Evolutionary conservation across 176 grass and related monocot genomes (phyloP).

Genomic region (Oryza brachyantha): DNA sequence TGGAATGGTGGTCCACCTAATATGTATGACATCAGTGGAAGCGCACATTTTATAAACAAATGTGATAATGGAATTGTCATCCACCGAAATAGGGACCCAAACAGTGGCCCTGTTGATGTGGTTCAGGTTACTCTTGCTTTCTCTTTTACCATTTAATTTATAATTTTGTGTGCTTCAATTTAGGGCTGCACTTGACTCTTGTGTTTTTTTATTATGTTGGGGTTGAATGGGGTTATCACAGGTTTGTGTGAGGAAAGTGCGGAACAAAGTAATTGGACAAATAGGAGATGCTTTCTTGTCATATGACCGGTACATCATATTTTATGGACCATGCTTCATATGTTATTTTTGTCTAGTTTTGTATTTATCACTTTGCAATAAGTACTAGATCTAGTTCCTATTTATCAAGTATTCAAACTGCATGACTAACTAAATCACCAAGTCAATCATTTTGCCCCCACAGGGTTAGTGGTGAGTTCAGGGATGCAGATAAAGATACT

Average conservation of each 20-base stretch:
- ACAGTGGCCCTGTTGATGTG: conserved; percentile 61
- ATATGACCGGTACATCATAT: conserved; percentile 67
- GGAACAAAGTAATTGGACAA: conserved; percentile 86
- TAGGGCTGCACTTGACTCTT: neutral
- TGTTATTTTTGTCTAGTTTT: neutral
- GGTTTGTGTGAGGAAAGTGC: conserved; percentile 92
- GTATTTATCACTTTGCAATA: neutral
- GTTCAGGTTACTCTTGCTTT: conserved; percentile 60
- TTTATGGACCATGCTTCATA: neutral
- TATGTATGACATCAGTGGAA: conserved; percentile 98
- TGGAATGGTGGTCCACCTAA: conserved; percentile 78
- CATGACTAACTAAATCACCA: neutral
- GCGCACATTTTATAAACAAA: conserved; percentile 99
- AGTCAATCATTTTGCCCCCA: neutral
- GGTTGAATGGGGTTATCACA: conserved; percentile 19
- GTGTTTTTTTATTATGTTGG: neutral
- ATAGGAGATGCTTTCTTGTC: conserved; percentile 83
- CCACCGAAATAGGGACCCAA: conserved; percentile 72
- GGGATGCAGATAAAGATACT: conserved; percentile 33
- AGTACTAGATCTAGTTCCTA: neutral
- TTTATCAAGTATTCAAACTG: neutral
- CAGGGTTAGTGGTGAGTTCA: conserved; percentile 74
- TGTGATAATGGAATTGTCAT: conserved; percentile 98
- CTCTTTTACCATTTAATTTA: neutral
- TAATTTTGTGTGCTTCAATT: neutral